Evolutionary conservation across 495 filamentous ascomycete genomes (phyloP).

Genomic region (Cairneyella variabilis): DNA sequence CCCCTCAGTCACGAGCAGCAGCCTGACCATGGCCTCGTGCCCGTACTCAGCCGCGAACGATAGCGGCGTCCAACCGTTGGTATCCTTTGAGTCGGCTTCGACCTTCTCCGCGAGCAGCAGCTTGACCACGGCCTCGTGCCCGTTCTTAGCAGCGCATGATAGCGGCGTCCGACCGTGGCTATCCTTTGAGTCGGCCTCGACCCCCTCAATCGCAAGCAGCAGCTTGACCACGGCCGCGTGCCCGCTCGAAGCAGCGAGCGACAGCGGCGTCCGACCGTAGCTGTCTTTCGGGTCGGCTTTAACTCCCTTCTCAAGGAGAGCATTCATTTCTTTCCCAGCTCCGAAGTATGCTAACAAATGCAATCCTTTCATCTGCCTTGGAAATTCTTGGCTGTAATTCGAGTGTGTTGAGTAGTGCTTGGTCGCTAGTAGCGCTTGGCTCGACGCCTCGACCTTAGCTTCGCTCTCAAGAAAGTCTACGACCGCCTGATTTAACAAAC

Average conservation of each 20-base stretch:
- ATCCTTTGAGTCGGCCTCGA: no score
- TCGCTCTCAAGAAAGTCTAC: not conserved
- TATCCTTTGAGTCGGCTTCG: not conserved
- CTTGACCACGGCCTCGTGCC: no score
- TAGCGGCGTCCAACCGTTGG: conserved; percentile 30
- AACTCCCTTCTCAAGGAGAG: not conserved
- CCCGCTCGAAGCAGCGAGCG: not conserved
- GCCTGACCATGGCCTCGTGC: not conserved
- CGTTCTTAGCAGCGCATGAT: no score
- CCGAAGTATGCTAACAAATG: conserved; percentile 26
- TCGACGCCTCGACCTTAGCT: not conserved
- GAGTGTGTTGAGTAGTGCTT: conserved; percentile 1
- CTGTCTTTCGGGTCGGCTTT: not conserved
- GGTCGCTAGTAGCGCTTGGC: not conserved
- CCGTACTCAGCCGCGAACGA: conserved; percentile 1
- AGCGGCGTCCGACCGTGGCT: no score
- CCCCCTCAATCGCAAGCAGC: no score
- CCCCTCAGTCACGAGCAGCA: no score
- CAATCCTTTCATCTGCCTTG: conserved; percentile 17
- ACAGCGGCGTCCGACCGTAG: conserved; percentile 32
- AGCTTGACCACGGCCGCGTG: not conserved
- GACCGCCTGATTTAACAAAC: no score
- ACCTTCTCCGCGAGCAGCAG: not conserved
- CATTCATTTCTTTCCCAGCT: not conserved
- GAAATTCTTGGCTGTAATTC: conserved; percentile 9